These are phyloP conservation scores for Fusarium cyanostomum DNA, from an alignment of 2,329 filamentous ascomycete genomes.

Conservation along the genomic window DNA sequence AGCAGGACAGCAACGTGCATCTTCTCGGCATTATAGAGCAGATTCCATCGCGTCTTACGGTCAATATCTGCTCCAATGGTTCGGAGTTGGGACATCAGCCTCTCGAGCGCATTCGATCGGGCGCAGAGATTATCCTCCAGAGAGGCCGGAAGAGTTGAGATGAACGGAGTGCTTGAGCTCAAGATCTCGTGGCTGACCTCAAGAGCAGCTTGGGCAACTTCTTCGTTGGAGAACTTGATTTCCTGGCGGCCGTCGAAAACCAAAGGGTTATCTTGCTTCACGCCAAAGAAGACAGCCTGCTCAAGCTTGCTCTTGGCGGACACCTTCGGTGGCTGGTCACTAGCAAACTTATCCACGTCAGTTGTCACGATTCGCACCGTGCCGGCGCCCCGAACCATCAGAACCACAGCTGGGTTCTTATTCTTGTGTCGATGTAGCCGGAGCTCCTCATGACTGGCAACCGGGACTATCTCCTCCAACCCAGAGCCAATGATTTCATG, in stretches of 20 bases:
- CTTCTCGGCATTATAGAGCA: conserved; percentile 92
- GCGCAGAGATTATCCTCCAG: conserved; percentile 82
- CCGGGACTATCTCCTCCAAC: conserved; percentile 64
- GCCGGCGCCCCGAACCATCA: conserved; percentile 71
- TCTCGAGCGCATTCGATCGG: conserved; percentile 76
- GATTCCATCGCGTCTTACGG: conserved; percentile 75
- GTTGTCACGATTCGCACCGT: conserved; percentile 67
- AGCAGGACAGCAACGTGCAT: conserved; percentile 80
- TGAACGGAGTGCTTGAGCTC: conserved; percentile 76
- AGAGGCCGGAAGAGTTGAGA: conserved; percentile 77
- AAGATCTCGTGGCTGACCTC: conserved; percentile 84
- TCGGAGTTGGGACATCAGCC: conserved; percentile 77
- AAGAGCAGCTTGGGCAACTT: conserved; percentile 80
- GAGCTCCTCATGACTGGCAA: conserved; percentile 53
- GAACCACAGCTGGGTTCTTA: conserved; percentile 69
- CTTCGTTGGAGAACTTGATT: conserved; percentile 71
- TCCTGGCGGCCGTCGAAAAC: conserved; percentile 77
- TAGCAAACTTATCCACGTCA: conserved; percentile 68
- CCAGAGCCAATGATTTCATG: conserved; percentile 72
- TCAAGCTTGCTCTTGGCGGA: conserved; percentile 91
- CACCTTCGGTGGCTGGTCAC: conserved; percentile 67
- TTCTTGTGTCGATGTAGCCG: conserved; percentile 63
- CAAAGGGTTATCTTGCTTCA: conserved; percentile 84
- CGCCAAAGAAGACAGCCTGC: conserved; percentile 93
- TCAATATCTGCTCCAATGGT: conserved; percentile 73